Conservation (phyloP, 2,329 filamentous ascomycete genomes). For the Paraphaeosphaeria minitans region DNA sequence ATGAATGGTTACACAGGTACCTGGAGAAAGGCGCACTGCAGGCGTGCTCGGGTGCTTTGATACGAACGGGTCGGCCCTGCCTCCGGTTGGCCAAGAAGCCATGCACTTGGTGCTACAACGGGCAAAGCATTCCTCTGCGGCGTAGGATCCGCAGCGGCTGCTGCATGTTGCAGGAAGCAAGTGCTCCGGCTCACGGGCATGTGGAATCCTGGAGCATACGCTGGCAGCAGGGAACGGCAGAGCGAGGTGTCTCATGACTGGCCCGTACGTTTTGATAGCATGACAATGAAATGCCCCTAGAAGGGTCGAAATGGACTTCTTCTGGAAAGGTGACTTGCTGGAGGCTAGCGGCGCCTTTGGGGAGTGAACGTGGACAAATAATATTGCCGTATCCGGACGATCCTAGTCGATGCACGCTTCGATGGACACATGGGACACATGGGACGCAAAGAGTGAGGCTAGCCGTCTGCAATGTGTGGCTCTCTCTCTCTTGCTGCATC, state of each 20-base stretch:
- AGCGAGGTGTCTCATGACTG: constrained; percentile 7
- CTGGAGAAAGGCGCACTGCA: constrained; percentile 21
- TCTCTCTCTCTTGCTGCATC: constrained; percentile 28
- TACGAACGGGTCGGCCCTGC: constrained; percentile 23
- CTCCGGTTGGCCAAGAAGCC: constrained; percentile 23
- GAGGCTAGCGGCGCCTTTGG: constrained; percentile 29
- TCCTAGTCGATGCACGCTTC: constrained; percentile 27
- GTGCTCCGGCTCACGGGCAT: constrained; percentile 15
- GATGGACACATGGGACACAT: constrained; percentile 26
- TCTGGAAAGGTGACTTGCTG: constrained; percentile 22
- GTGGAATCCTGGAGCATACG: constrained; percentile 20
- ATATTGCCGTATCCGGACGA: constrained; percentile 24
- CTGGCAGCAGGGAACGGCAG: constrained; percentile 17
- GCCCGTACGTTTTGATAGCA: constrained; percentile 16
- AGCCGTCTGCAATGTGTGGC: constrained; percentile 34
- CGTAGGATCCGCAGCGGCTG: background rate
- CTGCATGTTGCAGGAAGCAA: constrained; percentile 5
- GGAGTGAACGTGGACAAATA: constrained; percentile 41
- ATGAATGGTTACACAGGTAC: constrained; percentile 15
- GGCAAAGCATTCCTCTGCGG: constrained; percentile 9
- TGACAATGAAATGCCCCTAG: constrained; percentile 19
- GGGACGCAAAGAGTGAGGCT: constrained; percentile 37
- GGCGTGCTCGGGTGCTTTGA: constrained; percentile 13
- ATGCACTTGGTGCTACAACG: constrained; percentile 24
- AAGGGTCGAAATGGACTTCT: constrained; percentile 16